Percentiles rank a stretch among this genome's conserved stretches.
Evolutionary conservation across 176 grass and related monocot genomes (phyloP).

Genomic region (Metroxylon sagu): DNA sequence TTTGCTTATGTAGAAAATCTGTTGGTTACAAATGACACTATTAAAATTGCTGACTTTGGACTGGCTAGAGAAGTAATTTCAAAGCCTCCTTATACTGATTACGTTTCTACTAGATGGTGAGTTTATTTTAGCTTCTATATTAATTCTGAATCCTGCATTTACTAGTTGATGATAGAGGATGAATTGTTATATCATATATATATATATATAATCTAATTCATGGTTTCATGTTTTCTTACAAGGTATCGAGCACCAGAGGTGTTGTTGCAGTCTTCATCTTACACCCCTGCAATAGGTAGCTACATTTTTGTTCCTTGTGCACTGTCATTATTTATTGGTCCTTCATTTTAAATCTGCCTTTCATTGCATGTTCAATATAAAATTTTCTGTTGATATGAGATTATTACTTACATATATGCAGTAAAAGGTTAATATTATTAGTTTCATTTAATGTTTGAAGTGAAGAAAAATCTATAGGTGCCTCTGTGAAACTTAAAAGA

Average conservation of each 20-base stretch:
- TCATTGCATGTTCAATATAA: constrained; percentile 1
- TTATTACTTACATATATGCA: too few relatives aligned
- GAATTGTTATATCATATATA: neutral
- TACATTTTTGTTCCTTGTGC: constrained; percentile 2
- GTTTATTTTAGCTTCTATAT: neutral
- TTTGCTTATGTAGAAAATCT: constrained; percentile 52
- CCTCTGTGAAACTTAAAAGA: too few relatives aligned
- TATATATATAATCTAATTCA: constrained; percentile 12
- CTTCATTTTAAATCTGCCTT: neutral
- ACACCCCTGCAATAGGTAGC: constrained; percentile 78
- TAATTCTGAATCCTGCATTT: neutral
- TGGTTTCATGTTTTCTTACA: constrained; percentile 9
- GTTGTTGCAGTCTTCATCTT: constrained; percentile 51
- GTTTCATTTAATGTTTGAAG: too few relatives aligned
- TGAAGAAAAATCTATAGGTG: too few relatives aligned
- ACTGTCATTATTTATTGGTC: neutral
- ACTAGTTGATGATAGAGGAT: neutral
- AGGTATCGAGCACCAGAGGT: constrained; percentile 95
- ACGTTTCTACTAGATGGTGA: constrained; percentile 99
- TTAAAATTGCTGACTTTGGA: constrained; percentile 97
- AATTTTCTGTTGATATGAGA: too few relatives aligned
- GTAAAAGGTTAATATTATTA: too few relatives aligned
- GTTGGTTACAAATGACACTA: constrained; percentile 47
- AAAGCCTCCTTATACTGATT: constrained; percentile 83
- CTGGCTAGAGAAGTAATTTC: constrained; percentile 88